A percentile compares a stretch with the other conserved stretches of the same genome.
phyloP scores from a whole-genome alignment of 2,329 filamentous ascomycete genomes.

The Mycosphaerelloides madeirae region DNA sequence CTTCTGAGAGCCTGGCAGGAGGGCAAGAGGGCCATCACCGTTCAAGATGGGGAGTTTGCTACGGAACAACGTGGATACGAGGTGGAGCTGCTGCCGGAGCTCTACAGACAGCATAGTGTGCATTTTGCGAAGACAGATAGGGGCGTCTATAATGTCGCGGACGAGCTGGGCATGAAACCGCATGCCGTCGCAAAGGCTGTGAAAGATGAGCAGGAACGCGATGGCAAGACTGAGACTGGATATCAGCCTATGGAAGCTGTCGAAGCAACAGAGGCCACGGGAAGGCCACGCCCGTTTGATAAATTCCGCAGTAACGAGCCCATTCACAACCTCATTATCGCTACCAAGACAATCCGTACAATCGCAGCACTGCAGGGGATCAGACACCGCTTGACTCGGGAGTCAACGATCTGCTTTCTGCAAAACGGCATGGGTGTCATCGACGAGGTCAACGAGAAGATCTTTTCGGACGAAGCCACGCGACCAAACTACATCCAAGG shows the following conservation, averaged over 20 bases:
- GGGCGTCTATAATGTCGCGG: slow-evolving; percentile 21
- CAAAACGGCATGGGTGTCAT: slow-evolving; percentile 79
- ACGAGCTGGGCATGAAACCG: slow-evolving; percentile 22
- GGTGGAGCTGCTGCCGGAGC: slow-evolving; percentile 39
- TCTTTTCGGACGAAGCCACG: slow-evolving; percentile 62
- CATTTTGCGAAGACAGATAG: slow-evolving; percentile 13
- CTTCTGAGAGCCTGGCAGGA: slow-evolving; percentile 46
- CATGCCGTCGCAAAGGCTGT: slow-evolving; percentile 26
- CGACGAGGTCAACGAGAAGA: slow-evolving; percentile 66
- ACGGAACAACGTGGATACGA: slow-evolving; percentile 40
- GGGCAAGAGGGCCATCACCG: slow-evolving; percentile 43
- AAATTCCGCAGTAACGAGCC: slow-evolving; percentile 11
- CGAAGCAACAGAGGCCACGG: background rate
- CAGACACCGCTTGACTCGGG: slow-evolving; percentile 59
- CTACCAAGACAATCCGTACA: slow-evolving; percentile 68
- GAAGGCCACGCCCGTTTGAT: background rate
- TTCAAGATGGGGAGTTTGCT: slow-evolving; percentile 41
- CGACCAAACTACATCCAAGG: slow-evolving; percentile 76
- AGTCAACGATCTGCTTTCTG: slow-evolving; percentile 70
- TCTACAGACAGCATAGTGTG: slow-evolving; percentile 36
- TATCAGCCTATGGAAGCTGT: slow-evolving; percentile 7
- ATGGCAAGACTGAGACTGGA: background rate
- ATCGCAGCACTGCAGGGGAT: slow-evolving; percentile 63
- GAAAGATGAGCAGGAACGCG: slow-evolving; percentile 14
- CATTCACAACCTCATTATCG: slow-evolving; percentile 71